Evolutionary conservation across 176 grass and related monocot genomes (phyloP).

Genomic region (Hsuehochloa calcarea): DNA sequence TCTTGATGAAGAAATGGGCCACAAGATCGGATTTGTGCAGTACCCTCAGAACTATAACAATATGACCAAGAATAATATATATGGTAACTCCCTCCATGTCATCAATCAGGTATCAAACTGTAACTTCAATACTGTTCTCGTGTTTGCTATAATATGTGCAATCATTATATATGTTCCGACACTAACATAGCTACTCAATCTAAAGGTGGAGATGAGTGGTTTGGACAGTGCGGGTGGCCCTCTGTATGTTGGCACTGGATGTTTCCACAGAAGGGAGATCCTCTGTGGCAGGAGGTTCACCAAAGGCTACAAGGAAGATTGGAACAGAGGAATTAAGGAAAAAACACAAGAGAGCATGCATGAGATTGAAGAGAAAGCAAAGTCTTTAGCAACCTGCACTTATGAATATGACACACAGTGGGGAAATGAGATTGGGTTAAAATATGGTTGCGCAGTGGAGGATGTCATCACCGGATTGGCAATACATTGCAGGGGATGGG

Average conservation of each 20-base stretch:
- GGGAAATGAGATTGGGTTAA: constrained; percentile 70
- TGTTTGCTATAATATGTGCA: neutral
- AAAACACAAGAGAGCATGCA: constrained; percentile 8
- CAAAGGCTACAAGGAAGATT: constrained; percentile 55
- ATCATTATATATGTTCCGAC: neutral
- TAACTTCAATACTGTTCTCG: constrained; percentile 14
- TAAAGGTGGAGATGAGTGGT: constrained; percentile 54
- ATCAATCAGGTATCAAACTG: constrained; percentile 41
- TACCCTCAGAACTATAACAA: constrained; percentile 72
- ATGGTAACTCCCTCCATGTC: constrained; percentile 50
- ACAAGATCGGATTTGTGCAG: constrained; percentile 73
- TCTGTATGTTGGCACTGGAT: constrained; percentile 62
- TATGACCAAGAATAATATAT: constrained; percentile 67
- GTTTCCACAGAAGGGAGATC: constrained; percentile 77
- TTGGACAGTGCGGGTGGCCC: constrained; percentile 57
- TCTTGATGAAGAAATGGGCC: constrained; percentile 70
- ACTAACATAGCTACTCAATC: constrained; percentile 32
- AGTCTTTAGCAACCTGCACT: constrained; percentile 48
- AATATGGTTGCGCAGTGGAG: constrained; percentile 68
- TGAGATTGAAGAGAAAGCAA: constrained; percentile 44
- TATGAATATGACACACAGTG: constrained; percentile 65
- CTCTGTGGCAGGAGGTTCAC: constrained; percentile 58
- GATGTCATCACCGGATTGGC: constrained; percentile 69
- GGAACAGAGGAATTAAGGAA: constrained; percentile 35
- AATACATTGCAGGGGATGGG: constrained; percentile 86